Percentiles rank a stretch among this genome's conserved stretches.
Conservation (phyloP, 495 filamentous ascomycete species). For the Extremus antarcticus region DNA sequence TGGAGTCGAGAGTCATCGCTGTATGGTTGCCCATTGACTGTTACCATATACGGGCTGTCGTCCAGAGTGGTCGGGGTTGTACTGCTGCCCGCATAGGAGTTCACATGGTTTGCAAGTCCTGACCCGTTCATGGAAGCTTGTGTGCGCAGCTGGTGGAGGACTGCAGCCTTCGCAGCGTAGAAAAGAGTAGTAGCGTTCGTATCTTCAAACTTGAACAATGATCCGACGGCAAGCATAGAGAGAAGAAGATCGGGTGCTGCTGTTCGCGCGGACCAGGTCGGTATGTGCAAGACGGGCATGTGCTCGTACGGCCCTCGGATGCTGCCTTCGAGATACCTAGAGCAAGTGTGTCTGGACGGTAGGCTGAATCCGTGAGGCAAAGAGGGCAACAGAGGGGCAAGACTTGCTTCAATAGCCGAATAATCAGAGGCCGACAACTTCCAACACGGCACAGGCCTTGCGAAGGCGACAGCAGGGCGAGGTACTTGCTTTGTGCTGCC, state of each 20-base stretch:
- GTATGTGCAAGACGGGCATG: slow-evolving; percentile 57
- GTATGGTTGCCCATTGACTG: neutral
- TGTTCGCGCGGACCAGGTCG: slow-evolving; percentile 45
- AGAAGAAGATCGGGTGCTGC: slow-evolving; percentile 49
- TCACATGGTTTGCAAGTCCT: no score
- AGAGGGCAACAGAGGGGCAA: slow-evolving; percentile 54
- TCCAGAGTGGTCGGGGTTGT: no score
- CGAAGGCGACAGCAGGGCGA: neutral
- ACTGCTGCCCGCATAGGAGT: no score
- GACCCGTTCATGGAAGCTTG: neutral
- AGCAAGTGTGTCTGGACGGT: slow-evolving; percentile 47
- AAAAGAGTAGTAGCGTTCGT: slow-evolving; percentile 56
- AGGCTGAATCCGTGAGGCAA: slow-evolving; percentile 54
- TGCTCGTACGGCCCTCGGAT: slow-evolving; percentile 58
- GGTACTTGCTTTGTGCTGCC: neutral
- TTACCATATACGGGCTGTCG: no score
- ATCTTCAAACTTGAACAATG: slow-evolving; percentile 47
- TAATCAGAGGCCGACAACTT: slow-evolving; percentile 37
- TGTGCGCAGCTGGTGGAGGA: slow-evolving; percentile 10
- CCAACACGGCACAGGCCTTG: neutral
- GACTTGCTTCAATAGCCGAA: slow-evolving; percentile 54
- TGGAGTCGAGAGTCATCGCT: slow-evolving; percentile 35
- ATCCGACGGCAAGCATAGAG: slow-evolving; percentile 54
- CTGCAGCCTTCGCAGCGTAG: slow-evolving; percentile 50
- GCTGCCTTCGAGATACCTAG: slow-evolving; percentile 35